phyloP scores from a whole-genome alignment of 2,329 filamentous ascomycete genomes.

The Apiospora phragmitis region DNA sequence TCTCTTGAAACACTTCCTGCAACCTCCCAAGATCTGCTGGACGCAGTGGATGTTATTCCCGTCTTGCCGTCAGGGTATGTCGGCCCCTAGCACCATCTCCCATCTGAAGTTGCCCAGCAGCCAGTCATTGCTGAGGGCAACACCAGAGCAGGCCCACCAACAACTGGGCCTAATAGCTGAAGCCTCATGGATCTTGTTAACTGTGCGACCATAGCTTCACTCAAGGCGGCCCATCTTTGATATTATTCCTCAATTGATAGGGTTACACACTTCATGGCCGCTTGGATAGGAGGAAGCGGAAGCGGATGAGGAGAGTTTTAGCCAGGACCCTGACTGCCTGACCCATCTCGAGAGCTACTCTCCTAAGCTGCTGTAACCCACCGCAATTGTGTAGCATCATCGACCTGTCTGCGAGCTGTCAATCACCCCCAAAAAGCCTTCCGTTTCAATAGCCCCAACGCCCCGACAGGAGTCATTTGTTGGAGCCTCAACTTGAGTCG shows the following conservation, averaged over 20 bases:
- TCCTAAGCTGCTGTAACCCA: background rate
- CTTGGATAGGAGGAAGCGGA: background rate
- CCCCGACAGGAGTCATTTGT: background rate
- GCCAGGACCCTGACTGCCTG: slow-evolving; percentile 2
- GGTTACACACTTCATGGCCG: background rate
- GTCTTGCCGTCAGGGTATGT: background rate
- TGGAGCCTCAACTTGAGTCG: background rate
- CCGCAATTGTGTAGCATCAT: background rate
- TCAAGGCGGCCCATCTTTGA: background rate
- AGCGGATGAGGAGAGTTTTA: background rate
- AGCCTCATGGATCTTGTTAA: background rate
- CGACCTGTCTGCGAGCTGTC: background rate
- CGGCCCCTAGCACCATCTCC: background rate
- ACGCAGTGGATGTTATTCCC: background rate
- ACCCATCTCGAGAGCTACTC: background rate
- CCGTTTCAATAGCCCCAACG: background rate
- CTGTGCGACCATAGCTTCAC: slow-evolving; percentile 4
- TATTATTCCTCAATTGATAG: background rate
- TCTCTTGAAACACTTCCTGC: background rate
- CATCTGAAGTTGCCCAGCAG: slow-evolving; percentile 1
- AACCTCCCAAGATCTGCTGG: background rate
- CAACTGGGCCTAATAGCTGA: slow-evolving; percentile 1
- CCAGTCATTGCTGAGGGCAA: background rate
- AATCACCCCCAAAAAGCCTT: background rate
- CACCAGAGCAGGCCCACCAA: background rate